Evolutionary conservation across 228 moss, liverwort and hornwort genomes (phyloP).

Genomic region (Sphagnum fallax): DNA sequence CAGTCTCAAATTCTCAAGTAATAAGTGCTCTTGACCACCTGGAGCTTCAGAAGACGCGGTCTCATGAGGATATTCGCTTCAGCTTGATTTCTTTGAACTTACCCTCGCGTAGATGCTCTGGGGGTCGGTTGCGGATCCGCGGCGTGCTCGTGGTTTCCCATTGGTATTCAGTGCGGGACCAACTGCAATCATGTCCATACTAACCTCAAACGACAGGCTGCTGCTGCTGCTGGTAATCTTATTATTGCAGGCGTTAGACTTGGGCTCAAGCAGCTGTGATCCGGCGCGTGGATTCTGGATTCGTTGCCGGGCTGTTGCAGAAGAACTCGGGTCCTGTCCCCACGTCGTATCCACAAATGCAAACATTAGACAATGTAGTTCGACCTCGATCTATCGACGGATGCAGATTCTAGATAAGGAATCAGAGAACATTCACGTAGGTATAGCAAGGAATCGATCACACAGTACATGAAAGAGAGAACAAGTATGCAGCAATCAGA

Average conservation of each 20-base stretch:
- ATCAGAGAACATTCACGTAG: background rate
- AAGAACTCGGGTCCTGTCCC: background rate
- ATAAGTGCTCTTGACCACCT: background rate
- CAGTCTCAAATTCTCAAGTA: background rate
- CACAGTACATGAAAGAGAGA: background rate
- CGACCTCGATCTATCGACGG: background rate
- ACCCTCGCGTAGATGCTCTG: conserved; percentile 93
- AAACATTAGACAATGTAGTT: background rate
- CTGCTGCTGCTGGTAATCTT: background rate
- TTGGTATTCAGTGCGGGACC: conserved; percentile 89
- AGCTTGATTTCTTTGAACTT: background rate
- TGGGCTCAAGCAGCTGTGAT: background rate
- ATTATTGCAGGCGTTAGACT: conserved; percentile 1
- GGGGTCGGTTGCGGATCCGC: conserved; percentile 89
- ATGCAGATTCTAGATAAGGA: background rate
- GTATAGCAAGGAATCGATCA: background rate
- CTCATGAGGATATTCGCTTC: background rate
- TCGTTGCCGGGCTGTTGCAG: conserved; percentile 8
- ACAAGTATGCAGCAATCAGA: no score
- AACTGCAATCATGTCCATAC: conserved; percentile 44
- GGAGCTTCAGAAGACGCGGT: background rate
- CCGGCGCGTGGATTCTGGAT: conserved; percentile 4
- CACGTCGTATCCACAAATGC: background rate
- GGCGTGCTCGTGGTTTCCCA: conserved; percentile 85
- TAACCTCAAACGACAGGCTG: conserved; percentile 5